A percentile compares a stretch with the other conserved stretches of the same genome.
phyloP scores from a whole-genome alignment of 164 flowering plant genomes.

The Buxus sempervirens region DNA sequence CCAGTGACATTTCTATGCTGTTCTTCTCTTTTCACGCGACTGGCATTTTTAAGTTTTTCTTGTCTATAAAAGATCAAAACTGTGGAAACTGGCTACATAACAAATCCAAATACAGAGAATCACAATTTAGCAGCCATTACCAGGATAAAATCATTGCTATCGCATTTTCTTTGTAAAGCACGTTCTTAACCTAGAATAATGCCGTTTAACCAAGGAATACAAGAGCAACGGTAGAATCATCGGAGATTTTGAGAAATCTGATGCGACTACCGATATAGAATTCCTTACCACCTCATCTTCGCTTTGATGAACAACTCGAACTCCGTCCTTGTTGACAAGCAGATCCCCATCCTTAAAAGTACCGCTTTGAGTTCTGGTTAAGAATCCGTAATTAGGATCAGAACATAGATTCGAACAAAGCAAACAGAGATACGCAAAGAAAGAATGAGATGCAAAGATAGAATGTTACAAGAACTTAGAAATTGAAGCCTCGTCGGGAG shows the following conservation, averaged over 20 bases:
- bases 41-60: no score
- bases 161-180: no score
- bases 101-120: no score
- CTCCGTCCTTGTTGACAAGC: constrained; percentile 80
- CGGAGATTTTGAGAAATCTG: neutral
- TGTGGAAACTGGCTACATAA: no score
- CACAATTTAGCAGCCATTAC: no score
- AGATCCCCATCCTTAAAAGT: constrained; percentile 93
- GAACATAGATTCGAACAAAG: neutral
- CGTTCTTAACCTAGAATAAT: neutral
- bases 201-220: neutral
- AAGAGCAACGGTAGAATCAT: neutral
- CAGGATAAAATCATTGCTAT: no score
- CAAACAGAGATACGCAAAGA: neutral
- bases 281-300: constrained; percentile 54
- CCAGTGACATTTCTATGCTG: no score
- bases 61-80: no score
- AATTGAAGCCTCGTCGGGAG: constrained; percentile 34
- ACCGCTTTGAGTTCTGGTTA: constrained; percentile 71
- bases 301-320: constrained; percentile 64
- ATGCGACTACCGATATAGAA: neutral
- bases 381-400: neutral
- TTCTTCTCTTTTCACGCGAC: no score
- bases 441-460: neutral
- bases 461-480: neutral